Percentiles rank a stretch among this genome's conserved stretches.
Conservation (phyloP, 495 filamentous ascomycete genomes). For the Bryoglossum gracile region DNA sequence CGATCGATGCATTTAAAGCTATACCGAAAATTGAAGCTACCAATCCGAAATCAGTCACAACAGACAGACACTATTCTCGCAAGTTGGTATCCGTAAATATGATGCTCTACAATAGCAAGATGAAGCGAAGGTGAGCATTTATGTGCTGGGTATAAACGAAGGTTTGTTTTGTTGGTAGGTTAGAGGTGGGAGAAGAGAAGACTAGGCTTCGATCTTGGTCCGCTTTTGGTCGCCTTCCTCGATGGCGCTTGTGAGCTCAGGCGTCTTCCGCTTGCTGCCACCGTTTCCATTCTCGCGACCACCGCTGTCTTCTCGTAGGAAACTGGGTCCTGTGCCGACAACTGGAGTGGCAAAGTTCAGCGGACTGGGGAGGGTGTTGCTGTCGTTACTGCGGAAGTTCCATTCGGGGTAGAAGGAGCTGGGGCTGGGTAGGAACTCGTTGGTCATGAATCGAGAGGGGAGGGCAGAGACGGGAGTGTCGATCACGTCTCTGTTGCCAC, state of each 20-base stretch:
- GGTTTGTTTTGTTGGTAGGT: too few species aligned
- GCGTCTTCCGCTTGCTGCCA: slow-evolving; percentile 43
- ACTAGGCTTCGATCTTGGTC: neutral
- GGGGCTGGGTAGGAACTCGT: slow-evolving; percentile 78
- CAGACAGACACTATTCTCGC: too few species aligned
- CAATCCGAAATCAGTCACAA: too few species aligned
- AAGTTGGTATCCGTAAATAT: too few species aligned
- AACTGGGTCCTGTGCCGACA: slow-evolving; percentile 59
- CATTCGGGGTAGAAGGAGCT: slow-evolving; percentile 90
- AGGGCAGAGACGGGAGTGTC: slow-evolving; percentile 98
- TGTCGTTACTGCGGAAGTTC: slow-evolving; percentile 60
- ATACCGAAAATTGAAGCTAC: too few species aligned
- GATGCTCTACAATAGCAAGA: too few species aligned
- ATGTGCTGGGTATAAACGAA: too few species aligned
- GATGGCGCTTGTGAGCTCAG: slow-evolving; percentile 2
- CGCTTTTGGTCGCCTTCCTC: slow-evolving; percentile 2
- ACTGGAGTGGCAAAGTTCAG: slow-evolving; percentile 88
- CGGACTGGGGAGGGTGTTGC: slow-evolving; percentile 82
- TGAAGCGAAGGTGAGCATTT: too few species aligned
- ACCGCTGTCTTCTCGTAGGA: slow-evolving; percentile 38
- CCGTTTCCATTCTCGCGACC: slow-evolving; percentile 25
- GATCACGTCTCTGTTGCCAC: slow-evolving; percentile 65
- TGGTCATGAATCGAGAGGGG: slow-evolving; percentile 81
- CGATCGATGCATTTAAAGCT: too few species aligned
- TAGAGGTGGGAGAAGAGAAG: too few species aligned